Conservation (phyloP, 805 yeast genomes). For the Danielia oregonensis region DNA sequence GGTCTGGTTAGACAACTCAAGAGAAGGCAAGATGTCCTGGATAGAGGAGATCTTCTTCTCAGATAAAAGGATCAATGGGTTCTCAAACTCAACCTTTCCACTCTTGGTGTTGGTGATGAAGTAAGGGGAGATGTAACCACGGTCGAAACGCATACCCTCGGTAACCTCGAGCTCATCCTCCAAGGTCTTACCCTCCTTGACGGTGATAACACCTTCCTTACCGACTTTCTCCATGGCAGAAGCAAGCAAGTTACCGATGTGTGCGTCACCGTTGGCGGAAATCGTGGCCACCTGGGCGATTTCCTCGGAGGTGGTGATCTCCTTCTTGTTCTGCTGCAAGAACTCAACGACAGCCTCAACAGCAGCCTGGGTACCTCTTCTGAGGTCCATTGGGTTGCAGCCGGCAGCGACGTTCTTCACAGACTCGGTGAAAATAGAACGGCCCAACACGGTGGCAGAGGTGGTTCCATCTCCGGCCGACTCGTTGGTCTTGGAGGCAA, state of each 20-base stretch:
- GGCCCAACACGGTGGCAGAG: constrained; percentile 93
- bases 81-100: constrained; percentile 93
- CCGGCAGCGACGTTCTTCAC: constrained; percentile 98
- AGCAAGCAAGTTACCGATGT: constrained; percentile 87
- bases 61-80: constrained; percentile 81
- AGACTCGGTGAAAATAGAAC: constrained; percentile 91
- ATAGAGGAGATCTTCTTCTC: constrained; percentile 91
- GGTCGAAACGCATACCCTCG: constrained; percentile 97
- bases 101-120: constrained; percentile 89
- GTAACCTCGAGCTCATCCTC: constrained; percentile 94
- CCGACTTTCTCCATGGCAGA: constrained; percentile 98
- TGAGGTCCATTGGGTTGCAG: constrained; percentile 96
- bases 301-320: constrained; percentile 89
- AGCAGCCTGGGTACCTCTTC: constrained; percentile 96
- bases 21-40: constrained; percentile 87
- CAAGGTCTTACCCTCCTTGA: constrained; percentile 94
- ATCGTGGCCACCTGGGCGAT: constrained; percentile 98
- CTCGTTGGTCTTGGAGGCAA: constrained; percentile 95
- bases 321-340: constrained; percentile 82
- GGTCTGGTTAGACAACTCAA: constrained; percentile 87
- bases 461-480: constrained; percentile 99
- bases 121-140: constrained; percentile 96
- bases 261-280: constrained; percentile 93
- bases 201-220: constrained; percentile 97
- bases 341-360: constrained; percentile 88